A percentile compares a stretch with the other conserved stretches of the same genome.
Evolutionary conservation across 805 yeast species (phyloP).

Genomic region (Candida coleopterorum): DNA sequence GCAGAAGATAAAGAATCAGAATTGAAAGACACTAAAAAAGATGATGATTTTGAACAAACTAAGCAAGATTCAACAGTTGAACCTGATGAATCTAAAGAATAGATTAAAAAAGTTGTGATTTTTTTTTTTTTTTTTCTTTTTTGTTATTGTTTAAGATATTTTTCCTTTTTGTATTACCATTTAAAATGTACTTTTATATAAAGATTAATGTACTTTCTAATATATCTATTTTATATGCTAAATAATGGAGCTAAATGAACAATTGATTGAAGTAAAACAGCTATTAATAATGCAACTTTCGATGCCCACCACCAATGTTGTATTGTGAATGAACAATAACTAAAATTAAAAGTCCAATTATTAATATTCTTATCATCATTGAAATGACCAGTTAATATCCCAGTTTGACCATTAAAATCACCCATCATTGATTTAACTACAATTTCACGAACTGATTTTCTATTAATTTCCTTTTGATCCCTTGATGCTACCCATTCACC

Average conservation of each 20-base stretch:
- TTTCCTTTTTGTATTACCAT: neutral
- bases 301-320: slow-evolving; percentile 98
- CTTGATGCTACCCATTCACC: slow-evolving; percentile 57
- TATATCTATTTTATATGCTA: neutral
- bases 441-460: slow-evolving; percentile 57
- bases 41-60: neutral
- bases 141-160: no score
- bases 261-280: slow-evolving; percentile 26
- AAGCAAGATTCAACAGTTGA: slow-evolving; percentile 1
- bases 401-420: slow-evolving; percentile 85
- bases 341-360: slow-evolving; percentile 64
- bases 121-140: neutral
- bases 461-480: slow-evolving; percentile 15
- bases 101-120: neutral
- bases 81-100: neutral
- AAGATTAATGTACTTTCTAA: neutral
- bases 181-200: neutral
- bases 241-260: slow-evolving; percentile 5
- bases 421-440: slow-evolving; percentile 97
- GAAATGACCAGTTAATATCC: slow-evolving; percentile 73
- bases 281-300: slow-evolving; percentile 41
- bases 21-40: no score
- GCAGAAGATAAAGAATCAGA: slow-evolving; percentile 2
- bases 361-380: no score
- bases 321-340: slow-evolving; percentile 73